Conservation (phyloP, 306 rosid species). For the Purshia tridentata region DNA sequence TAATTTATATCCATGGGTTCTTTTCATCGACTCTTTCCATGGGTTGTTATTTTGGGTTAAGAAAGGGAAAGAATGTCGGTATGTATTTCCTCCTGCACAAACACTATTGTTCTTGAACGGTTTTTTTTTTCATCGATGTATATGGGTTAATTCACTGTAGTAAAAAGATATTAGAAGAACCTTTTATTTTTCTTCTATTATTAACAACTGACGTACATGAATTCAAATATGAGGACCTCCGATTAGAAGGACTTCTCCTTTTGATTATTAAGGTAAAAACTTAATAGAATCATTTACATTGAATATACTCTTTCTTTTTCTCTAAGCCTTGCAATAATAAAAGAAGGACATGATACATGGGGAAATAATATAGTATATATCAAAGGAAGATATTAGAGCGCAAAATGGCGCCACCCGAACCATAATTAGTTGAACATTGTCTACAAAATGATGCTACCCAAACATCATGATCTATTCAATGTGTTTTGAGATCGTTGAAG, state of each 20-base stretch:
- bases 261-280: no score
- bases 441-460: neutral
- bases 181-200: neutral
- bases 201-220: no score
- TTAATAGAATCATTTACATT: no score
- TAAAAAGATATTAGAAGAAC: neutral
- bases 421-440: neutral
- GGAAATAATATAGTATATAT: no score
- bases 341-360: no score
- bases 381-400: no score
- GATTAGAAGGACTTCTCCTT: no score
- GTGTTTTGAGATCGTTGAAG: conserved; percentile 25
- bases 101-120: neutral
- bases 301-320: no score
- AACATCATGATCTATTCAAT: neutral
- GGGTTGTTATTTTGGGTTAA: conserved; percentile 38
- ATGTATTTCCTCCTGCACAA: neutral
- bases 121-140: neutral
- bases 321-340: no score
- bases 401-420: no score
- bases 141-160: neutral
- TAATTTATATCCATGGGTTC: conserved; percentile 43
- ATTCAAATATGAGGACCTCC: no score
- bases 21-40: conserved; percentile 30
- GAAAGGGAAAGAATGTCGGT: neutral